Evolutionary conservation across 2,329 filamentous ascomycete species (phyloP).

Genomic region (Ceratocystis lukuohia): DNA sequence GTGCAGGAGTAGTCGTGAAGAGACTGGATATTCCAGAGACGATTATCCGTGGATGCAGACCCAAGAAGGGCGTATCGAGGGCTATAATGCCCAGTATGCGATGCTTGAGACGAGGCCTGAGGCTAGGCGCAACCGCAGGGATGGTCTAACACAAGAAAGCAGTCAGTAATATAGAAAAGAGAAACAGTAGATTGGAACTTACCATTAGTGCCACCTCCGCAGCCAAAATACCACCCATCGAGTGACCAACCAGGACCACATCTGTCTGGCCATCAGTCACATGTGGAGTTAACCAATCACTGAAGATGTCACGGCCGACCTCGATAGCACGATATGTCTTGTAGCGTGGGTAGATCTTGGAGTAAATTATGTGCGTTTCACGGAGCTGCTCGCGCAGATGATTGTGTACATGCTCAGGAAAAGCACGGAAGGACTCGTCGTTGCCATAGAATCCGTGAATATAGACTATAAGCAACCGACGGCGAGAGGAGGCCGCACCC

Average conservation of each 20-base stretch:
- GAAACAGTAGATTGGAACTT: not conserved
- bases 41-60: slow-evolving; percentile 78
- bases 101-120: slow-evolving; percentile 42
- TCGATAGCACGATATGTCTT: slow-evolving; percentile 60
- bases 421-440: slow-evolving; percentile 74
- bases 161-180: not conserved
- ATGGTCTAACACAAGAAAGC: not conserved
- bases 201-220: slow-evolving; percentile 63
- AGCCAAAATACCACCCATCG: slow-evolving; percentile 74
- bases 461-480: slow-evolving; percentile 62
- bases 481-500: slow-evolving; percentile 25
- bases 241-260: slow-evolving; percentile 72
- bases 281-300: slow-evolving; percentile 66
- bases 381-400: slow-evolving; percentile 52
- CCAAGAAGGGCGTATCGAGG: slow-evolving; percentile 75
- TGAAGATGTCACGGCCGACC: slow-evolving; percentile 70
- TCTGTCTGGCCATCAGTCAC: slow-evolving; percentile 56
- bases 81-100: slow-evolving; percentile 67
- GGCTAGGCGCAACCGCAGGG: not conserved
- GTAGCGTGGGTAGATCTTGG: slow-evolving; percentile 73
- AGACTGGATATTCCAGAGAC: slow-evolving; percentile 69
- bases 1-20: slow-evolving; percentile 38
- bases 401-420: slow-evolving; percentile 76
- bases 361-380: slow-evolving; percentile 68
- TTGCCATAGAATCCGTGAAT: slow-evolving; percentile 87